Percentiles rank a stretch among this genome's conserved stretches.
Conservation (phyloP, 495 filamentous ascomycete genomes). For the Sordaria brevicollis region DNA sequence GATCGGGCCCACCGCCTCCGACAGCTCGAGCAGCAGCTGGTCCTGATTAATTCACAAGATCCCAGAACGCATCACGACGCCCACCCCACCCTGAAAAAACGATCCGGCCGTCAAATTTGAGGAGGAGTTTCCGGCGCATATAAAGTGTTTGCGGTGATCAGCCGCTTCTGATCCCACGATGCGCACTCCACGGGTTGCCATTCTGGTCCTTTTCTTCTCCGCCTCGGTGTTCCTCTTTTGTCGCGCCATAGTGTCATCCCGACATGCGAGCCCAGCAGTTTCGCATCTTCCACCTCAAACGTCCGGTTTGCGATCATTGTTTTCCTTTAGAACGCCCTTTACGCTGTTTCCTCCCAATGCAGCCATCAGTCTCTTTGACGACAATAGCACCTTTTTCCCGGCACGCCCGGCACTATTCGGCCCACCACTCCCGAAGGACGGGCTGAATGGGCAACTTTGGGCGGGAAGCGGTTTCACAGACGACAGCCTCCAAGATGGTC, state of each 20-base stretch:
- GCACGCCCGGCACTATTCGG: slow-evolving; percentile 92
- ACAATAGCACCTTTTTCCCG: slow-evolving; percentile 94
- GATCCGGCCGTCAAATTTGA: not conserved
- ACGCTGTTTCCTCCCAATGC: slow-evolving; percentile 90
- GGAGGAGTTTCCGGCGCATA: not conserved
- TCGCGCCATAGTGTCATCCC: slow-evolving; percentile 28
- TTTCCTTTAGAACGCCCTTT: slow-evolving; percentile 41
- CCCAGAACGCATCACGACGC: not conserved
- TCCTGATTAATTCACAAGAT: not conserved
- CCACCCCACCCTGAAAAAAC: not conserved
- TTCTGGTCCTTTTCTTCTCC: slow-evolving; percentile 35
- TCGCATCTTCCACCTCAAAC: slow-evolving; percentile 18
- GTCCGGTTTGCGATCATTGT: slow-evolving; percentile 28
- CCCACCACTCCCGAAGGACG: slow-evolving; percentile 60
- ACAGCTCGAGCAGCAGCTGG: slow-evolving; percentile 1
- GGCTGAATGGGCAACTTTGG: slow-evolving; percentile 80
- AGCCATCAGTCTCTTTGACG: slow-evolving; percentile 90
- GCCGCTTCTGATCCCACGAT: slow-evolving; percentile 19
- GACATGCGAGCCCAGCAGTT: slow-evolving; percentile 14
- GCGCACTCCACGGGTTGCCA: slow-evolving; percentile 36
- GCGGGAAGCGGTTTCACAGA: slow-evolving; percentile 84
- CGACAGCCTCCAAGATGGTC: slow-evolving; percentile 50
- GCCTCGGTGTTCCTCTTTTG: slow-evolving; percentile 38
- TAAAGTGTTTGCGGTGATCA: not conserved
- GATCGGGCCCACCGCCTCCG: not conserved